Conservation (phyloP, 1,284 basidiomycete species). For the Cutaneotrichosporon sp. region DNA sequence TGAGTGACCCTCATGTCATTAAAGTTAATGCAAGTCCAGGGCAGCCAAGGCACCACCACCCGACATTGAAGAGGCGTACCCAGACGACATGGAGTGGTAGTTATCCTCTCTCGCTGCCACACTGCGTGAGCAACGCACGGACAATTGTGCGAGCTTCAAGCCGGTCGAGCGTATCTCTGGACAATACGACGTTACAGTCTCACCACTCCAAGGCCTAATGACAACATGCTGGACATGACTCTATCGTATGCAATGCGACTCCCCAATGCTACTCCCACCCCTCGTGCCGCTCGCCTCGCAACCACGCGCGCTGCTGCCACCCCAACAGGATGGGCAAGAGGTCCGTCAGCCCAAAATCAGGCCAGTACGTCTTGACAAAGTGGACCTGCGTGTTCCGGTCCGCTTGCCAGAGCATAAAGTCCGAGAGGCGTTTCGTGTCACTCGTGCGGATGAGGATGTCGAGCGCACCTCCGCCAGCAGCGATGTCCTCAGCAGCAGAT, state of each 20-base stretch:
- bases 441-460: constrained; percentile 92
- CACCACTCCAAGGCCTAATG: no score
- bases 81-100: background rate
- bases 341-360: constrained; percentile 85
- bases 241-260: background rate
- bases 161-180: no score
- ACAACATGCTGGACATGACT: background rate
- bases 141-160: no score
- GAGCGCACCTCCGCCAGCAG: constrained; percentile 52
- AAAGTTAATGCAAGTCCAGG: background rate
- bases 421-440: constrained; percentile 84
- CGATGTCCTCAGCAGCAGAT: constrained; percentile 16
- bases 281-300: constrained; percentile 10
- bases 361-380: constrained; percentile 89
- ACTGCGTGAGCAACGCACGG: no score
- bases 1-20: background rate
- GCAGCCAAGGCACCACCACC: background rate
- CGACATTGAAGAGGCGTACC: background rate
- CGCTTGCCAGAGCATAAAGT: constrained; percentile 78
- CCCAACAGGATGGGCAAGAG: constrained; percentile 80
- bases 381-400: constrained; percentile 80
- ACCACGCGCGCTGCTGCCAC: constrained; percentile 73
- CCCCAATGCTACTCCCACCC: background rate
- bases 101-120: no score
- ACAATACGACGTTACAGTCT: no score